Percentiles rank a stretch among this genome's conserved stretches.
phyloP scores from a whole-genome alignment of 495 filamentous ascomycete species.

The Clavariopsis aquatica region DNA sequence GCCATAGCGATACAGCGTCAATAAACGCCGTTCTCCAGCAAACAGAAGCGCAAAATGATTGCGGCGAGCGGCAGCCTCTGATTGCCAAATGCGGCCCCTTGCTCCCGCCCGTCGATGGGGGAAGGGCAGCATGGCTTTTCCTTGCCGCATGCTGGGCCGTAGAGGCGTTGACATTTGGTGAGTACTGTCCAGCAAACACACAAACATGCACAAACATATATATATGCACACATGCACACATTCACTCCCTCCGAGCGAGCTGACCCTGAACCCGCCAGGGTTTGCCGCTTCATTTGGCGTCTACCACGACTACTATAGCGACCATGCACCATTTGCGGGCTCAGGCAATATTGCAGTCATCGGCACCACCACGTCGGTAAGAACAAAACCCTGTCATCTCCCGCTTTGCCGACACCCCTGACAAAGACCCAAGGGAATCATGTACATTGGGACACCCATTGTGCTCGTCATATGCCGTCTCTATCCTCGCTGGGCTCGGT shows the following conservation, averaged over 20 bases:
- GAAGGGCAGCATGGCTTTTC: slow-evolving; percentile 64
- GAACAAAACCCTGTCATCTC: background rate
- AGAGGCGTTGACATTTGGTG: slow-evolving; percentile 65
- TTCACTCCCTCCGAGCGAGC: background rate
- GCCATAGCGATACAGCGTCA: background rate
- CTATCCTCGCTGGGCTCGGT: slow-evolving; percentile 40
- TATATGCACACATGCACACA: too few species aligned
- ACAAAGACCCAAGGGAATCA: slow-evolving; percentile 41
- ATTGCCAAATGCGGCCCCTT: slow-evolving; percentile 42
- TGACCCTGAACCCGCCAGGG: slow-evolving; percentile 44
- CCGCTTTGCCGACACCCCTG: background rate
- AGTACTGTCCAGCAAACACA: slow-evolving; percentile 22
- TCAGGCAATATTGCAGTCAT: slow-evolving; percentile 52
- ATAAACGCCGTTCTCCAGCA: background rate
- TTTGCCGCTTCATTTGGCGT: slow-evolving; percentile 65
- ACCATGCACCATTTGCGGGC: slow-evolving; percentile 48
- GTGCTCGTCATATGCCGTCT: slow-evolving; percentile 42
- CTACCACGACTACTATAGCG: slow-evolving; percentile 59
- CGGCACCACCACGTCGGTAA: slow-evolving; percentile 50
- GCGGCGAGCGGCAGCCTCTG: background rate
- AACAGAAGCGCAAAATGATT: background rate
- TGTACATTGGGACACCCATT: slow-evolving; percentile 51
- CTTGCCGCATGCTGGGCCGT: slow-evolving; percentile 61
- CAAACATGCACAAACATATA: too few species aligned
- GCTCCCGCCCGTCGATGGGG: slow-evolving; percentile 60